Evolutionary conservation across 139 green algal genomes (phyloP).

Genomic region (Picochlorum costavermella): DNA sequence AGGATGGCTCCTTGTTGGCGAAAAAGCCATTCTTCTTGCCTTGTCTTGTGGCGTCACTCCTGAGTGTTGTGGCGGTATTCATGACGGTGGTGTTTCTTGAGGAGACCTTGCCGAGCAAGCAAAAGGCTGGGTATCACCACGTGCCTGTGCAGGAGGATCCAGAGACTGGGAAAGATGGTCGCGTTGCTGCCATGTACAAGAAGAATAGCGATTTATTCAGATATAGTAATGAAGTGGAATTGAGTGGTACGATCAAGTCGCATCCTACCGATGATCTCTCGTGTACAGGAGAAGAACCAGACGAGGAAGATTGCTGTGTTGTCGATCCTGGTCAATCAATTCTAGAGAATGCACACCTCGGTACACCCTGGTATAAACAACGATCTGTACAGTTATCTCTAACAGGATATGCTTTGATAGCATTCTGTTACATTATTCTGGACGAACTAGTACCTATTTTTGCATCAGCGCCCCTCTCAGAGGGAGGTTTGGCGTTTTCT

Average conservation of each 20-base stretch:
- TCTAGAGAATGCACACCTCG: not conserved
- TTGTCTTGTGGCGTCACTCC: constrained; percentile 34
- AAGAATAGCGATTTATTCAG: not conserved
- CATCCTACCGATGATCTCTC: not conserved
- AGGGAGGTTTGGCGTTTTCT: constrained; percentile 44
- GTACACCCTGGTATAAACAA: constrained; percentile 30
- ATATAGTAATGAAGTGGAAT: not conserved
- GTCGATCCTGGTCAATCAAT: not conserved
- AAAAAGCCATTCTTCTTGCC: constrained; percentile 55
- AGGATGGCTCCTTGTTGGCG: not conserved
- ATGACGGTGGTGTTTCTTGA: constrained; percentile 34
- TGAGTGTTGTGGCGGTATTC: constrained; percentile 22
- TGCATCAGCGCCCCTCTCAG: constrained; percentile 33
- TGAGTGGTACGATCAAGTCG: not conserved
- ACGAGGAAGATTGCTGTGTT: not conserved
- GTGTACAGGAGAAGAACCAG: not conserved
- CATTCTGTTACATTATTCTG: constrained; percentile 48
- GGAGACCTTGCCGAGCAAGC: constrained; percentile 43
- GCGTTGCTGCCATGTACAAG: not conserved
- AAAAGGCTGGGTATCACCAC: no score
- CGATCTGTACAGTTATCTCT: constrained; percentile 32
- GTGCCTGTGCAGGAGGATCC: not conserved
- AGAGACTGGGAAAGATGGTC: not conserved
- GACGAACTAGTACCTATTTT: constrained; percentile 59
- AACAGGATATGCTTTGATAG: constrained; percentile 38